phyloP scores from a whole-genome alignment of 2,329 filamentous ascomycete species.

The Diaporthe nobilis region DNA sequence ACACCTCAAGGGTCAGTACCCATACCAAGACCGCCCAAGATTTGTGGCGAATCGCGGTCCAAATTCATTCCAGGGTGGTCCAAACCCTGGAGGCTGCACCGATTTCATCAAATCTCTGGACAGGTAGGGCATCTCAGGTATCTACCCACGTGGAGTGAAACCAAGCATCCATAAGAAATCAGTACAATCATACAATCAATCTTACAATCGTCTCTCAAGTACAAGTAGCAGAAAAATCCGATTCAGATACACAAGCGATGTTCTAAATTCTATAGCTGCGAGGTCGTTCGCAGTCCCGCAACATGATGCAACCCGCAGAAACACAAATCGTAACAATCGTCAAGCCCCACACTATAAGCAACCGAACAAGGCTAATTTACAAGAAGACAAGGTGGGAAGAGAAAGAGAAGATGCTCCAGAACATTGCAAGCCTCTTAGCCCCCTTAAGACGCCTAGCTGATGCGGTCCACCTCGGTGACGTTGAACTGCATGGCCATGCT shows the following conservation, averaged over 20 bases:
- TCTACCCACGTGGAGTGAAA: not conserved
- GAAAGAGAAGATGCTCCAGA: not conserved
- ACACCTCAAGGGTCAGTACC: not conserved
- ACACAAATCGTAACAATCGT: not conserved
- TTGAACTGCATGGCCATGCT: slow-evolving; percentile 40
- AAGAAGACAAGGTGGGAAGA: not conserved
- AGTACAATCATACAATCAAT: not conserved
- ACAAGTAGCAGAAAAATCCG: not conserved
- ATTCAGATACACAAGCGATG: not conserved
- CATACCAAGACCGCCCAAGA: not conserved
- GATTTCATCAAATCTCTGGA: not conserved
- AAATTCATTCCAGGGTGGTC: not conserved
- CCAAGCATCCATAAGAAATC: too few relatives aligned
- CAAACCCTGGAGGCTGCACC: not conserved
- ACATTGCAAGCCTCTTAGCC: too few relatives aligned
- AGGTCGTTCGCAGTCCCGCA: not conserved
- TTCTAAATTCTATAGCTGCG: not conserved
- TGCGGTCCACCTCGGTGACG: slow-evolving; percentile 39
- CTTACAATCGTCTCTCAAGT: not conserved
- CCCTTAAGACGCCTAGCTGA: not conserved
- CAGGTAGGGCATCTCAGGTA: not conserved
- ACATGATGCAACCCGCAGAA: not conserved
- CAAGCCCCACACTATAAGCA: not conserved
- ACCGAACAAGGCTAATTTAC: not conserved
- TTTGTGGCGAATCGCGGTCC: not conserved